phyloP scores from a whole-genome alignment of 73 alveolate genomes.

The Tetrahymena borealis region DNA sequence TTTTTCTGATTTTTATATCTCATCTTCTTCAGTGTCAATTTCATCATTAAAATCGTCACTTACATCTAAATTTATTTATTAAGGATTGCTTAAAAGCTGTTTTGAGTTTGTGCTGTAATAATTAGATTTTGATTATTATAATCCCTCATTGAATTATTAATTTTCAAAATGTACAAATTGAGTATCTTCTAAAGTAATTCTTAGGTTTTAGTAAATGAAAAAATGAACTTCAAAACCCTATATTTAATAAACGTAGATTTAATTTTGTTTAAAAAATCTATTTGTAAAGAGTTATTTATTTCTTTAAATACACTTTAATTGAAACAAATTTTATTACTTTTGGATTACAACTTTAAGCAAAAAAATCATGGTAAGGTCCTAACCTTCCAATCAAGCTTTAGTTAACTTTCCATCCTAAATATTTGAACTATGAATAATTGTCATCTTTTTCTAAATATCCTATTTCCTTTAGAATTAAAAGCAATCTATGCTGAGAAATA shows the following conservation, averaged over 20 bases:
- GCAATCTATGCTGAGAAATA: neutral
- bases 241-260: too few species aligned
- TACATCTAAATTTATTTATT: too few species aligned
- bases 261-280: too few species aligned
- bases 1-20: neutral
- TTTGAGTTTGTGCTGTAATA: neutral
- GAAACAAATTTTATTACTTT: too few species aligned
- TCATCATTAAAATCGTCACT: too few species aligned
- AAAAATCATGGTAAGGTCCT: neutral
- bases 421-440: neutral
- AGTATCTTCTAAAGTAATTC: neutral
- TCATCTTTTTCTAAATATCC: neutral
- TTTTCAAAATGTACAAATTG: neutral
- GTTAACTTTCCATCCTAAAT: neutral
- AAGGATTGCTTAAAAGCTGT: neutral
- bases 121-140: neutral
- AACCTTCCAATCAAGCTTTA: neutral
- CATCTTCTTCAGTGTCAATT: neutral
- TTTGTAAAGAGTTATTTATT: too few species aligned
- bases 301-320: too few species aligned
- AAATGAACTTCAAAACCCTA: neutral
- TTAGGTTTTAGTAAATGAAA: neutral
- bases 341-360: neutral
- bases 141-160: neutral
- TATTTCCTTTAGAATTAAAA: neutral